phyloP scores from a whole-genome alignment of 2,329 filamentous ascomycete genomes.

The Aureobasidium lini region DNA sequence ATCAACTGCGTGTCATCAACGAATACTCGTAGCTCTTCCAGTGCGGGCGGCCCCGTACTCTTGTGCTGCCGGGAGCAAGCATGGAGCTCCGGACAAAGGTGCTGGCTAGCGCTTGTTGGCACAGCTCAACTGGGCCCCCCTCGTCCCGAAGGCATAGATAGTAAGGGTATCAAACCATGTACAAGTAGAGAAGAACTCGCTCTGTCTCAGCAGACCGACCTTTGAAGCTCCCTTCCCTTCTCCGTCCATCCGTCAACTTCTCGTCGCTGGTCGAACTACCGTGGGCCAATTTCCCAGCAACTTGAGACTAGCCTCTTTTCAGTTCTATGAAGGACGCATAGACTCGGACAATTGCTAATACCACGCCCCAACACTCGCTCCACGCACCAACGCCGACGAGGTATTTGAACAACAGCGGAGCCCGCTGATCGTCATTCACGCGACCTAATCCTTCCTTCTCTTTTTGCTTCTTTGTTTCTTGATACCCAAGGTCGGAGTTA shows the following conservation, averaged over 20 bases:
- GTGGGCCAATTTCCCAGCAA: conserved; percentile 9
- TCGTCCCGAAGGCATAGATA: conserved; percentile 6
- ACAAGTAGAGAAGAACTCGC: conserved; percentile 7
- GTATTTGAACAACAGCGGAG: not conserved
- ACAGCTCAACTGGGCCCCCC: conserved; percentile 11
- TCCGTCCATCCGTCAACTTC: conserved; percentile 7
- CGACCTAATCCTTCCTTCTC: not conserved
- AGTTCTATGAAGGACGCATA: conserved; percentile 15
- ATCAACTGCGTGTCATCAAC: conserved; percentile 7
- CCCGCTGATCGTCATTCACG: conserved; percentile 4
- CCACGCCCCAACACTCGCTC: conserved; percentile 5
- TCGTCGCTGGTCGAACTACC: conserved; percentile 11
- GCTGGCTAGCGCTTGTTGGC: conserved; percentile 12
- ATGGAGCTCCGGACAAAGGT: conserved; percentile 12
- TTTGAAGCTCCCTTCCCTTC: conserved; percentile 15
- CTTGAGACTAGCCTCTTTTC: conserved; percentile 12
- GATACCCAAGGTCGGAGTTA: conserved; percentile 9
- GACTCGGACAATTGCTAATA: conserved; percentile 13
- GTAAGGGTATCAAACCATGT: conserved; percentile 1
- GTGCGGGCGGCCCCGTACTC: conserved; percentile 12
- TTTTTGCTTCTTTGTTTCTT: not conserved
- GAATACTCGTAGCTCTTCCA: not conserved
- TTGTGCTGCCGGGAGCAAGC: conserved; percentile 10
- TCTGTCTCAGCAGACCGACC: not conserved
- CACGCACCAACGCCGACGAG: conserved; percentile 4